Evolutionary conservation across 257 asterid species (phyloP), one percentile per base, ranked within the genome.

Genomic region (Solanum paucissectum): DNA sequence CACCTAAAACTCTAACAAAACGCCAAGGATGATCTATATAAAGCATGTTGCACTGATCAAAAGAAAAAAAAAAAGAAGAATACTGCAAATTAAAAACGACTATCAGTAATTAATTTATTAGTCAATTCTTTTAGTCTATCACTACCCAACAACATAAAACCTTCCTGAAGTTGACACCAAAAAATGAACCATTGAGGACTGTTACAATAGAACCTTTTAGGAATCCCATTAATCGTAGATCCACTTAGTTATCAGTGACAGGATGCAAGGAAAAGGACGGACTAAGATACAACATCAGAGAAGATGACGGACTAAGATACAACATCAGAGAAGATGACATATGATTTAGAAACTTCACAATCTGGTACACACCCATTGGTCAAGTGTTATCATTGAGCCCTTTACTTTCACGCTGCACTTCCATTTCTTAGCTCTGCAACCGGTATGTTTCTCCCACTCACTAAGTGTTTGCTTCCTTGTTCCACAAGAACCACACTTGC

Each of bases 341-440:
- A 42, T 79, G 40, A 66, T 46, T 69, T 79, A 25, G 8, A 86
- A 86, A 89, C 32, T 44, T 52, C 37, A 34, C 27, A 64, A 83
- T 89, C 38, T 62, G 77, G 76, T 49, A 90, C 99, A 69, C 85
- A 96, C 99, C 99, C 99, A 97, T 93, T 95, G 93, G 88, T 93
- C 97, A 85, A 97, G 96, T 40, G 98, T 90, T 87, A 91, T 42
- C 90, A 87, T 92, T 42, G 92, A 87, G 85, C 88, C 96, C 92
- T 95, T 96, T 91, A 96, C 93, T 95, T 93, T 97, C 79, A 97
- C 96, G 88, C 99, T 97, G 89, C 89, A 93, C 93, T 97, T 97
- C 99, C 99, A 97, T 88, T 97, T 97, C 90, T 97, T 97, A 13
- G 99, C 99, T 92, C 99, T 92, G 88, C 95, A 95, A 58, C 99